A percentile compares a stretch with the other conserved stretches of the same genome.
These are phyloP conservation scores for Lonicera japonica DNA, from an alignment of 129 eudicot species.

Conservation along the genomic window DNA sequence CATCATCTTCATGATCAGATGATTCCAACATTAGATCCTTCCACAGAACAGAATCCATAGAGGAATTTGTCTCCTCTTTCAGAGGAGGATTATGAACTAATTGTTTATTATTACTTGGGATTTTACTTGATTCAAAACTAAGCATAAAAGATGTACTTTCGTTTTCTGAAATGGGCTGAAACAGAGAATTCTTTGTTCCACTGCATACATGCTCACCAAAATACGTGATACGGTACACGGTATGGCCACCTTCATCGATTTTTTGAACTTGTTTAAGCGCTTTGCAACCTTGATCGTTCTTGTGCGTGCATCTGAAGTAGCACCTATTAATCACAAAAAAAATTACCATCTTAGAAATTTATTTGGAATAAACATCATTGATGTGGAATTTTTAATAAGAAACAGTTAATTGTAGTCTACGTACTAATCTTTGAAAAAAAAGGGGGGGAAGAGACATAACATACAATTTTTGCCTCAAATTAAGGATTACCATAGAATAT, in stretches of 20 bases:
- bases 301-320: conserved; percentile 71
- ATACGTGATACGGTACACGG: conserved; percentile 41
- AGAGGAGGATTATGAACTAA: not conserved
- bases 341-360: not conserved
- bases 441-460: too few relatives aligned
- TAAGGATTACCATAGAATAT: too few relatives aligned
- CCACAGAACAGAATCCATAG: conserved; percentile 1
- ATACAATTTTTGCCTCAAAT: too few relatives aligned
- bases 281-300: conserved; percentile 37
- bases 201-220: conserved; percentile 52
- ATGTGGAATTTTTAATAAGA: too few relatives aligned
- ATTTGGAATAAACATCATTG: too few relatives aligned
- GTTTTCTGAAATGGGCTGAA: not conserved
- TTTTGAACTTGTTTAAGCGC: conserved; percentile 60
- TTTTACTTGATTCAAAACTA: conserved; percentile 8
- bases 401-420: too few relatives aligned
- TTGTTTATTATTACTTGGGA: not conserved
- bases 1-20: conserved; percentile 3
- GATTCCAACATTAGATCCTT: conserved; percentile 7
- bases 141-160: not conserved
- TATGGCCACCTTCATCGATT: conserved; percentile 26
- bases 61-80: conserved; percentile 24
- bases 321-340: conserved; percentile 28
- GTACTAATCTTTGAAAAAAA: too few relatives aligned
- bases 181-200: conserved; percentile 6